Percentiles rank a stretch among this genome's conserved stretches.
phyloP scores from a whole-genome alignment of 2,329 filamentous ascomycete genomes.

The Aspergillus sp. region DNA sequence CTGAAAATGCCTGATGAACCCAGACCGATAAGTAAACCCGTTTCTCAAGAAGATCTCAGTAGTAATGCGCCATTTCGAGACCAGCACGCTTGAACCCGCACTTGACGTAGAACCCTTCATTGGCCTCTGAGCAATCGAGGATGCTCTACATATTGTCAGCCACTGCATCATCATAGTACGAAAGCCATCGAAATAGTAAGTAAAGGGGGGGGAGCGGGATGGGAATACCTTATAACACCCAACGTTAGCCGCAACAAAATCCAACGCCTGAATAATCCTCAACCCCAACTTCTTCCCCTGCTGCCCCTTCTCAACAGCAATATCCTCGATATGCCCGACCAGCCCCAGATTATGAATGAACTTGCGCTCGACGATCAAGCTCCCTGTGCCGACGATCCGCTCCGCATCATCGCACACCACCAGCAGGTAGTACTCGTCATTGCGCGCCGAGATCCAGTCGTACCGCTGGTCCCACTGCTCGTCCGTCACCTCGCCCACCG shows the following conservation, averaged over 20 bases:
- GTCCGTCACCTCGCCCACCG: slow-evolving; percentile 76
- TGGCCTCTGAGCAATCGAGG: slow-evolving; percentile 89
- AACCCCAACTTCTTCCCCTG: slow-evolving; percentile 95
- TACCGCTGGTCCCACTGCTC: slow-evolving; percentile 70
- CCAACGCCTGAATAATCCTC: slow-evolving; percentile 85
- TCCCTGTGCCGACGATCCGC: slow-evolving; percentile 80
- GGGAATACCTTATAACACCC: slow-evolving; percentile 74
- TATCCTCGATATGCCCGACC: slow-evolving; percentile 96
- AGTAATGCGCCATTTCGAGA: slow-evolving; percentile 95
- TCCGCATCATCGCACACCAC: slow-evolving; percentile 67
- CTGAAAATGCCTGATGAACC: background rate
- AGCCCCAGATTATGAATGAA: slow-evolving; percentile 41
- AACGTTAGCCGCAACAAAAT: slow-evolving; percentile 75
- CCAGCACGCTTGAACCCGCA: slow-evolving; percentile 90
- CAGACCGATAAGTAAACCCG: background rate
- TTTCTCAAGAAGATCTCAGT: slow-evolving; percentile 32
- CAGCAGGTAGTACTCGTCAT: slow-evolving; percentile 75
- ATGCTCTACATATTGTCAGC: slow-evolving; percentile 57
- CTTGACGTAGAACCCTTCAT: slow-evolving; percentile 97
- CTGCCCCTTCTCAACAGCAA: slow-evolving; percentile 88
- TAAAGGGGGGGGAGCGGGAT: slow-evolving; percentile 7
- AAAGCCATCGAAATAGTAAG: slow-evolving; percentile 1
- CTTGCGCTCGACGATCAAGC: slow-evolving; percentile 86
- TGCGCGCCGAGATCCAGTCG: slow-evolving; percentile 67
- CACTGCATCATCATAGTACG: slow-evolving; percentile 2